Conservation (phyloP, 2,329 filamentous ascomycete genomes). For the Sarocladium oryzae region DNA sequence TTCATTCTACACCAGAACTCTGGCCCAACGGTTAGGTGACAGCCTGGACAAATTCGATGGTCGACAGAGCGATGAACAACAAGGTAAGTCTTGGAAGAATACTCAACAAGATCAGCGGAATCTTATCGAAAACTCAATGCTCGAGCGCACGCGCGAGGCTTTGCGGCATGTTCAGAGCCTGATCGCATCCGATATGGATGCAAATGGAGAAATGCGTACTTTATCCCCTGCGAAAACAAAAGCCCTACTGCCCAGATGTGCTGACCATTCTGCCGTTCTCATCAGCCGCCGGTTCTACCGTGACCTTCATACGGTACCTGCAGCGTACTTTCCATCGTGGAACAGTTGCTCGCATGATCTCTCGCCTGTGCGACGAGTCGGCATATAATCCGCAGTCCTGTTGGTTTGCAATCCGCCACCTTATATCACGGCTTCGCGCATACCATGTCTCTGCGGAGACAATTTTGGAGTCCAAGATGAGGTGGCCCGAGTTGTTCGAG, state of each 20-base stretch:
- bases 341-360: neutral
- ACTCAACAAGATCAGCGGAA: no score
- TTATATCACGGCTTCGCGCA: neutral
- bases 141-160: no score
- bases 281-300: no score
- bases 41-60: neutral
- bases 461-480: neutral
- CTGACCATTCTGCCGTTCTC: no score
- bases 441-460: neutral
- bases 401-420: neutral
- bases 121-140: no score
- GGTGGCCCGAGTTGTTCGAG: neutral
- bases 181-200: no score
- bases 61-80: neutral
- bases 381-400: neutral
- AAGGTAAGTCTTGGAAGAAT: neutral
- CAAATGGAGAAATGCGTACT: no score
- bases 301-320: neutral
- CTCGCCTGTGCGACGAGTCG: neutral
- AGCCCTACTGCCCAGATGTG: no score
- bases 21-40: neutral
- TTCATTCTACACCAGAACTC: neutral
- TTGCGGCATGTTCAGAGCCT: no score
- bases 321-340: neutral
- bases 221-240: no score